Conservation (phyloP, 129 eudicot species). For the Kitagawia praeruptora region DNA sequence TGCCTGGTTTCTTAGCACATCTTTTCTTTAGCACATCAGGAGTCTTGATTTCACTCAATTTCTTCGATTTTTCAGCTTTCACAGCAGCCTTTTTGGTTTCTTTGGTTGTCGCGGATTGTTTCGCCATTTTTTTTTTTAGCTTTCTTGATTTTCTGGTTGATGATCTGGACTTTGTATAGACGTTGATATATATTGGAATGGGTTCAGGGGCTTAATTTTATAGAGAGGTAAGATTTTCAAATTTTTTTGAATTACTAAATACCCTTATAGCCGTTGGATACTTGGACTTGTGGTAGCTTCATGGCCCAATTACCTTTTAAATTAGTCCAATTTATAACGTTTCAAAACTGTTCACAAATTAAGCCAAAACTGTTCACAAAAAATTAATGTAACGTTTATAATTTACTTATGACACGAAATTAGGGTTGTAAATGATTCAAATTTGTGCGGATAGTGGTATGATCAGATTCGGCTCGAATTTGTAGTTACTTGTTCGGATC, state of each 20-base stretch:
- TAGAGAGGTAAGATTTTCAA: neutral
- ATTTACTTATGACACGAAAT: too few species aligned
- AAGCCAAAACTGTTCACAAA: too few species aligned
- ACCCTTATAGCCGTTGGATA: neutral
- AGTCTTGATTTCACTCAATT: conserved; percentile 34
- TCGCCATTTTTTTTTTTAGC: neutral
- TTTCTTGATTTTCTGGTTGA: neutral
- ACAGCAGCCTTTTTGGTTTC: conserved; percentile 15
- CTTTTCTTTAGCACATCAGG: conserved; percentile 33
- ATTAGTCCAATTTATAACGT: neutral
- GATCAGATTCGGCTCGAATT: too few species aligned
- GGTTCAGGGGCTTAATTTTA: neutral
- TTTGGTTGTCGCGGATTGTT: neutral
- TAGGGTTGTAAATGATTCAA: too few species aligned
- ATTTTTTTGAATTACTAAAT: neutral
- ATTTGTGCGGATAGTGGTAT: too few species aligned
- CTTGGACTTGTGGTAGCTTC: neutral
- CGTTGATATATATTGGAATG: neutral
- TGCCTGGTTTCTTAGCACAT: neutral
- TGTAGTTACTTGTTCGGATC: too few species aligned
- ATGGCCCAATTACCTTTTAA: neutral
- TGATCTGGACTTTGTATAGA: neutral
- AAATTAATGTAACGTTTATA: too few species aligned
- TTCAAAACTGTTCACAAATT: too few species aligned
- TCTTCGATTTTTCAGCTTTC: conserved; percentile 30